Conservation (phyloP, 345 rosid genomes). For the Passiflora organensis region DNA sequence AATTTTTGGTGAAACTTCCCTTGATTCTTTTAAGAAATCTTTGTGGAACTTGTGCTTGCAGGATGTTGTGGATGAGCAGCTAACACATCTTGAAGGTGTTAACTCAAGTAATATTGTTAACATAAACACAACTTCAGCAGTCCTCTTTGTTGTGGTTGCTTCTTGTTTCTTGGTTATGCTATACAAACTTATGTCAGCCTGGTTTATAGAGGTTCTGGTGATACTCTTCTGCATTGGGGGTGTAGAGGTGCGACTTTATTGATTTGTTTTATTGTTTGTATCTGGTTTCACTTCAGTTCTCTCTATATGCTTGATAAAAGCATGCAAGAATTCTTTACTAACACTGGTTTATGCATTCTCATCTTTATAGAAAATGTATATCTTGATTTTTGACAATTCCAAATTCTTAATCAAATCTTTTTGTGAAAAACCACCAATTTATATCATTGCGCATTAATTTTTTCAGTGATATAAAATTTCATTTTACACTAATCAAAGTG, state of each 20-base stretch:
- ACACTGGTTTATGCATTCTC: too few species aligned
- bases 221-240: conserved; percentile 96
- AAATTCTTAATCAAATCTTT: too few species aligned
- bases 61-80: conserved; percentile 73
- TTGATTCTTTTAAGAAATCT: conserved; percentile 1
- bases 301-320: background rate
- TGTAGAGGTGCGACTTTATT: conserved; percentile 58
- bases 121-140: conserved; percentile 67
- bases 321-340: too few species aligned
- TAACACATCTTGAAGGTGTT: conserved; percentile 34
- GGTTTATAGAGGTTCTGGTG: conserved; percentile 91
- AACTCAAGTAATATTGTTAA: conserved; percentile 63
- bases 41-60: conserved; percentile 23
- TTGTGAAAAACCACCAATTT: too few species aligned
- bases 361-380: too few species aligned
- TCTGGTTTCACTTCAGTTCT: conserved; percentile 9
- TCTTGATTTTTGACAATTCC: too few species aligned
- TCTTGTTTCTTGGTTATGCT: conserved; percentile 96
- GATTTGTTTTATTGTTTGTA: background rate
- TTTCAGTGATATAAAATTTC: too few species aligned
- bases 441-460: too few species aligned
- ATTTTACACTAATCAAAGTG: too few species aligned
- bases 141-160: conserved; percentile 86
- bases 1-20: conserved; percentile 6
- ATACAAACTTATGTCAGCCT: conserved; percentile 88